phyloP scores from a whole-genome alignment of 2,329 filamentous ascomycete genomes.

The Colletotrichum sansevieriae region DNA sequence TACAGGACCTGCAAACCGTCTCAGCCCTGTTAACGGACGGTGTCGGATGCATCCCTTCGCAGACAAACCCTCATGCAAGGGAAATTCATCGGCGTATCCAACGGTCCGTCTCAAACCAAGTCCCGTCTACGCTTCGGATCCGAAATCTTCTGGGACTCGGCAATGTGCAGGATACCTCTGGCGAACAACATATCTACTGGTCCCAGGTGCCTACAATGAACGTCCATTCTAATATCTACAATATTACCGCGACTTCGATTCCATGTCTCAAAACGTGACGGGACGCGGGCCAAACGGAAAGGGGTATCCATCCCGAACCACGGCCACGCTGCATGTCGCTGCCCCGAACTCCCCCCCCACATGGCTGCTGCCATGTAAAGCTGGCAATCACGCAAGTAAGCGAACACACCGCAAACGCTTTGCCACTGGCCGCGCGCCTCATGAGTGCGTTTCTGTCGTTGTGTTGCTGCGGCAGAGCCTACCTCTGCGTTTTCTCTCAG shows the following conservation, averaged over 20 bases:
- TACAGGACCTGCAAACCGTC: not conserved
- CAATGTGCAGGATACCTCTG: not conserved
- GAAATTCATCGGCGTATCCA: not conserved
- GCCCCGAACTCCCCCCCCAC: slow-evolving; percentile 7
- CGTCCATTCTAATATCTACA: too few relatives aligned
- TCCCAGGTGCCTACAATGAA: too few relatives aligned
- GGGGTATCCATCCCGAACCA: slow-evolving; percentile 17
- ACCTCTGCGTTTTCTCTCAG: slow-evolving; percentile 12
- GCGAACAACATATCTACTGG: not conserved
- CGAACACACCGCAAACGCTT: not conserved
- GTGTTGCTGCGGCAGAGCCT: slow-evolving; percentile 19
- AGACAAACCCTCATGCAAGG: slow-evolving; percentile 15
- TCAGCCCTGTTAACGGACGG: slow-evolving; percentile 13
- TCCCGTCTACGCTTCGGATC: slow-evolving; percentile 1
- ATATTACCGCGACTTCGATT: too few relatives aligned
- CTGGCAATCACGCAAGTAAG: slow-evolving; percentile 10
- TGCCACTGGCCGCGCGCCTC: slow-evolving; percentile 14
- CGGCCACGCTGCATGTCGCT: slow-evolving; percentile 16
- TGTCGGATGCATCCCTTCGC: slow-evolving; percentile 8
- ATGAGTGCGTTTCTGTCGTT: not conserved
- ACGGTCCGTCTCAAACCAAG: slow-evolving; percentile 3
- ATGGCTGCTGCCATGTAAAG: slow-evolving; percentile 16
- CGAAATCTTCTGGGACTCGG: slow-evolving; percentile 17
- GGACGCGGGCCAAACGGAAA: slow-evolving; percentile 11
- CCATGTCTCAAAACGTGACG: not conserved